A percentile compares a stretch with the other conserved stretches of the same genome.
Conservation (phyloP, 2,329 filamentous ascomycete species). For the Bisporella sp. region DNA sequence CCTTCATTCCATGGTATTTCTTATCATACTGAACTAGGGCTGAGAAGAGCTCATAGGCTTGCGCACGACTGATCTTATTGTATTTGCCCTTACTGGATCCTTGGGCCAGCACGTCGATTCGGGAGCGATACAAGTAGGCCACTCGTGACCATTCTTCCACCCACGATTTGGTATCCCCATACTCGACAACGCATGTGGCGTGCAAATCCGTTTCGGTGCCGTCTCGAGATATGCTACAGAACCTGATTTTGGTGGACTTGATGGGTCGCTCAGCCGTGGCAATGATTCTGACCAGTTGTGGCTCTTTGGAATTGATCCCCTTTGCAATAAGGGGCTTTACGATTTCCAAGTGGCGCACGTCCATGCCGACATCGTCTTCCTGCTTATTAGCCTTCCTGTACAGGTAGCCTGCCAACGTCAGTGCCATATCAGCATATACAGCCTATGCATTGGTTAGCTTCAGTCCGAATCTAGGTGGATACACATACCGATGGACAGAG, state of each 20-base stretch:
- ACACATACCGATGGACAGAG: conserved; percentile 45
- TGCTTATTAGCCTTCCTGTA: conserved; percentile 37
- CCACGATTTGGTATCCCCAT: conserved; percentile 38
- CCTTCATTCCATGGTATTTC: conserved; percentile 47
- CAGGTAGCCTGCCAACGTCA: conserved; percentile 58
- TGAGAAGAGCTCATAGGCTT: conserved; percentile 66
- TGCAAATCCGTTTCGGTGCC: not conserved
- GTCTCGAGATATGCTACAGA: not conserved
- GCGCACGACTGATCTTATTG: conserved; percentile 61
- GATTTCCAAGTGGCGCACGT: conserved; percentile 50
- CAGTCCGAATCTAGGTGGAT: conserved; percentile 51
- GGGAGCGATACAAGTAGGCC: conserved; percentile 59
- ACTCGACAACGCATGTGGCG: not conserved
- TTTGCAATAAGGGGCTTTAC: conserved; percentile 49
- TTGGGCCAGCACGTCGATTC: conserved; percentile 49
- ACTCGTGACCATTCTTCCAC: conserved; percentile 57
- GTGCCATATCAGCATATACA: conserved; percentile 50
- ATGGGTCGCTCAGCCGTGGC: not conserved
- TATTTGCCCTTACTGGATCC: conserved; percentile 48
- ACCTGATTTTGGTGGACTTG: not conserved
- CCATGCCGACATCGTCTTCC: conserved; percentile 56
- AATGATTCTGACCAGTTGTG: not conserved
- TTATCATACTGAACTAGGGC: conserved; percentile 47
- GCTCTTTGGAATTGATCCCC: not conserved
- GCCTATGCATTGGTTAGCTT: conserved; percentile 43